Conservation (phyloP, 768 basidiomycete species). For the Lactarius quietus region DNA sequence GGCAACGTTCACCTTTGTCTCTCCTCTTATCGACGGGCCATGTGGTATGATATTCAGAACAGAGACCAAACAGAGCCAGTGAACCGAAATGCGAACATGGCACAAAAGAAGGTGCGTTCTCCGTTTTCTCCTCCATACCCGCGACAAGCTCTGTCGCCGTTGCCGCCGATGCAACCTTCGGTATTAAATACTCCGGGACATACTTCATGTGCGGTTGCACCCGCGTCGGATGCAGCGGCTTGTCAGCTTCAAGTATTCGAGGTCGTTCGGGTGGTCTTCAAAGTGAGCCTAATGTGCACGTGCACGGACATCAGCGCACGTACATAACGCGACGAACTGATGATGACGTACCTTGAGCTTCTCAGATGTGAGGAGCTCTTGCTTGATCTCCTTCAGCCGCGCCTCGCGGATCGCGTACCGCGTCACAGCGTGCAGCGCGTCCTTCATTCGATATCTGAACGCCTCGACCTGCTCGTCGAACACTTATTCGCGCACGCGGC, state of each 20-base stretch:
- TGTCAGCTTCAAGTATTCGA: conserved; percentile 90
- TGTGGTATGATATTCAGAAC: background rate
- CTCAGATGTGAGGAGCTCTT: conserved; percentile 91
- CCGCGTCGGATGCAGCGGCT: conserved; percentile 85
- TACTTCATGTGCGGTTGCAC: conserved; percentile 95
- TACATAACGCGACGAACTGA: background rate
- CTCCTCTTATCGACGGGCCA: too few species aligned
- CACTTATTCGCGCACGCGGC: conserved; percentile 77
- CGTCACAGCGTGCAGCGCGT: conserved; percentile 87
- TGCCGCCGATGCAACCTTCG: conserved; percentile 63
- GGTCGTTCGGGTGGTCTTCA: conserved; percentile 91
- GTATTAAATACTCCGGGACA: conserved; percentile 89
- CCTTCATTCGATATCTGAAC: conserved; percentile 97
- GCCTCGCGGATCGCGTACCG: conserved; percentile 85
- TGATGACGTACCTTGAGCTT: conserved; percentile 79
- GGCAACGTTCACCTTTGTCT: too few species aligned
- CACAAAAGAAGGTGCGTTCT: conserved; percentile 49
- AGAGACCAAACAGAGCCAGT: background rate
- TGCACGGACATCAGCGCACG: conserved; percentile 6
- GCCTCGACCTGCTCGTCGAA: conserved; percentile 97
- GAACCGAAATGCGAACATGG: conserved; percentile 50
- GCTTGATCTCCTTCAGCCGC: conserved; percentile 86
- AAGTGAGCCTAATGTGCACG: conserved; percentile 75
- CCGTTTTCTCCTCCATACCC: conserved; percentile 25
- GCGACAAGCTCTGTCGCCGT: conserved; percentile 35